Base-by-base conservation (phyloP, 73 alveolate species). In the Paramecium sonneborni region DNA sequence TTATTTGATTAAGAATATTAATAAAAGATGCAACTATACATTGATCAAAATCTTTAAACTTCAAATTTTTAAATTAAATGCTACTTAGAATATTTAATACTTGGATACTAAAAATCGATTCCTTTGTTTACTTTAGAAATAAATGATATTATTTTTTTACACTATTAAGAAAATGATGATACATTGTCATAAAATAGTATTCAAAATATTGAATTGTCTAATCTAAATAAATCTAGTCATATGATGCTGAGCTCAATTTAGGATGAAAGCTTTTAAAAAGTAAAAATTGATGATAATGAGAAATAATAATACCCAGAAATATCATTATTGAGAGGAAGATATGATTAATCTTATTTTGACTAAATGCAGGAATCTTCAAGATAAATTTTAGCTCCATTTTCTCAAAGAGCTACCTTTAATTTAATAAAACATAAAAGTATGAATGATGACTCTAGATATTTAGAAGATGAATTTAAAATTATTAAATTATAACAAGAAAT, bases 181-280 rank as follows among this genome's bases (percentile, higher is more conserved):
- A 52, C 68, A 12, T 52, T 52, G 14, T 11, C 39, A 26, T 62
- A 62, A 62, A 12, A 26, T 30, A 62, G 84, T 62, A 11, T 62
- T 9, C 2, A 62, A 62, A 32, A 30, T 24, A 9, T 30, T 10
- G 84, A 62, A 11, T 32, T 30, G 48, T 62, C 46, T 14, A 44
- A 62, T 30, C 14, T 62, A 11, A 62, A 62, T 32, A 62, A 62
- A 32, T 62, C 84, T 14, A 62, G 84, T 62, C 84, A 62, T 62
- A 23, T 62, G 18, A 32, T 62, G 84, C 14, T 62, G 1, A 62
- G 84, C 18, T 26, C 39, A 7, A 62, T 62, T 62, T 26, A 62
- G 6, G 84, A 62, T 62, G 84, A 62, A 32, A 62, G 84, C 11
- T 62, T 62, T n/a, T 26, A 24, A 62, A 62, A 62, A 62, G 84